Base-by-base conservation (phyloP, 1,284 basidiomycete genomes). In the Papiliotrema terrestris region DNA sequence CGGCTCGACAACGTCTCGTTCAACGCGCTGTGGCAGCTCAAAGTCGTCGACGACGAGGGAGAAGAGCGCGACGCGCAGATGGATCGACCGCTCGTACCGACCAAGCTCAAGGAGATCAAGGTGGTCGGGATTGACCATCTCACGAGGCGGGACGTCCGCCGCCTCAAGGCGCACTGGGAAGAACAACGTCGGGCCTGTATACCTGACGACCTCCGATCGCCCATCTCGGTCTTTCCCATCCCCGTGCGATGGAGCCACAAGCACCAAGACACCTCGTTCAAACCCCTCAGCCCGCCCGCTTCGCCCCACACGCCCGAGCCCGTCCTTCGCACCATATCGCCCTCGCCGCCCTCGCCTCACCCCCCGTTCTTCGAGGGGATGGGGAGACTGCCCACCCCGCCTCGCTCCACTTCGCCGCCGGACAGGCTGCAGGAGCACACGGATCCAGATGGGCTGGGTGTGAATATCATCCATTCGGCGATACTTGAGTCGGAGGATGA, bases 401-500 rank as follows among this genome's bases (percentile, higher is more conserved):
- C 38, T 13, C 37, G 36, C 8, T 26, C 52, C 8, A 49, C 22
- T 2, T 46, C 39, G 17, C 54, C 44, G 2, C 37, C 23, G 15
- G 35, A 14, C 29, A 36, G 4, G 29, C 14, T 36, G 6, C 13
- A 13, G n/a, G 36, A 39, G 3, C 38, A 22, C 13, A 41, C 49
- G 19, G 47, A 29, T 17, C 29, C 26, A 17, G 51, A 53, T 9
- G 19, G 19, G 14, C 32, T 59, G 19, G 23, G 37, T 13, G 58
- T 72, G 23, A 52, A 66, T 32, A 62, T 73, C 32, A 49, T 67
- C 17, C 70, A 73, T 56, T 67, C 67, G 37, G 72, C 72, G 13
- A 67, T 72, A 22, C 57, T 73, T 11, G 72, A 73, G 54, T 66
- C 58, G 15, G 72, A 73, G 49, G 70, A 72, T 55, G 69, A 69